These are phyloP conservation scores for Pterulicium gracile DNA, from an alignment of 1,284 basidiomycete species.

Conservation along the genomic window DNA sequence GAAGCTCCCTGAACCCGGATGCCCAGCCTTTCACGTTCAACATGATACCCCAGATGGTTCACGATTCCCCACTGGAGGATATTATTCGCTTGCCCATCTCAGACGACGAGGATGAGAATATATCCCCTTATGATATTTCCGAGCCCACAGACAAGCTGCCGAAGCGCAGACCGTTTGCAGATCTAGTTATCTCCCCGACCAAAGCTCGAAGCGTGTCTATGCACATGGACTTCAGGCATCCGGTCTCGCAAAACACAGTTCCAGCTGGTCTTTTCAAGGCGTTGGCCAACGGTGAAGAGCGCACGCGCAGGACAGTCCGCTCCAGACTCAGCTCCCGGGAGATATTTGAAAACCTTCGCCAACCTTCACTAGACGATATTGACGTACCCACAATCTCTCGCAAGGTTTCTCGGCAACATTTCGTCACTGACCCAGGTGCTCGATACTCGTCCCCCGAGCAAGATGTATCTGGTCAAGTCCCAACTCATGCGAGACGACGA, in stretches of 20 bases:
- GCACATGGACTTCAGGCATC: slow-evolving; percentile 70
- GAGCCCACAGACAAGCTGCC: slow-evolving; percentile 19
- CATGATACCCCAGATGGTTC: slow-evolving; percentile 29
- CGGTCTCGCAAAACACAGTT: slow-evolving; percentile 61
- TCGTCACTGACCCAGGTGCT: slow-evolving; percentile 45
- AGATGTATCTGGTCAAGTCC: slow-evolving; percentile 39
- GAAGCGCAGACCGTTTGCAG: slow-evolving; percentile 14
- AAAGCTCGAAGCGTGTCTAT: slow-evolving; percentile 64
- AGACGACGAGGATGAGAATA: slow-evolving; percentile 6
- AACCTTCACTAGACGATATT: slow-evolving; percentile 65
- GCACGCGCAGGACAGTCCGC: slow-evolving; percentile 55
- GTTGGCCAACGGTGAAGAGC: slow-evolving; percentile 51
- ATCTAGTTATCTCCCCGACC: slow-evolving; percentile 18
- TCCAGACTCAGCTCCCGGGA: slow-evolving; percentile 64
- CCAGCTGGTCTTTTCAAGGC: slow-evolving; percentile 79
- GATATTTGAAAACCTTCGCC: slow-evolving; percentile 46
- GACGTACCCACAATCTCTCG: slow-evolving; percentile 58
- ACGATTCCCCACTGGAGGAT: slow-evolving; percentile 5
- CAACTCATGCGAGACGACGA: slow-evolving; percentile 31
- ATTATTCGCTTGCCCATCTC: slow-evolving; percentile 24
- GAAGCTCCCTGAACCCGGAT: slow-evolving; percentile 21
- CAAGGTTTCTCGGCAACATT: slow-evolving; percentile 37
- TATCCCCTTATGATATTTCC: not conserved
- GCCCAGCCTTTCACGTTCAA: slow-evolving; percentile 58
- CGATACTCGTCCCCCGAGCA: slow-evolving; percentile 22